These are phyloP conservation scores for Monilinia polystroma DNA, from an alignment of 2,329 filamentous ascomycete genomes.

Conservation along the genomic window DNA sequence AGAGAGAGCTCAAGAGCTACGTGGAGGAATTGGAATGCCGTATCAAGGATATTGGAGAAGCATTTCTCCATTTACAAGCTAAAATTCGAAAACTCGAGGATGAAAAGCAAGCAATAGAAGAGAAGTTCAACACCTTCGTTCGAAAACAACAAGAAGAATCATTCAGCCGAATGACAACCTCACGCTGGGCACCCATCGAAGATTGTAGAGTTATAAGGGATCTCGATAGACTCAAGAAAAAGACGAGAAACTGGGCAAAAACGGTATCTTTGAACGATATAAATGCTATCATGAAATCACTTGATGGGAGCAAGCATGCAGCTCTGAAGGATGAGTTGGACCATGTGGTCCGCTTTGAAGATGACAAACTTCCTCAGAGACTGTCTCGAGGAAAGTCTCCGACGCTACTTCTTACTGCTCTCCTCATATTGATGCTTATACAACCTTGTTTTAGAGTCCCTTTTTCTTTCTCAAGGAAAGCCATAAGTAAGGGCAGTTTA, in stretches of 20 bases:
- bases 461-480: conserved; percentile 24
- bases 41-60: background rate
- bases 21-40: background rate
- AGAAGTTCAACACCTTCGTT: conserved; percentile 11
- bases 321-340: conserved; percentile 13
- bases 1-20: background rate
- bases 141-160: conserved; percentile 24
- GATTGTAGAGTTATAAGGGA: conserved; percentile 21
- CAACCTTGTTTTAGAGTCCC: conserved; percentile 21
- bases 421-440: background rate
- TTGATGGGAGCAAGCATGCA: background rate
- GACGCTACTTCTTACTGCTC: conserved; percentile 28
- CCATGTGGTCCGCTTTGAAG: conserved; percentile 11
- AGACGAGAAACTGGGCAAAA: conserved; percentile 23
- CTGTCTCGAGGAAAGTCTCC: conserved; percentile 22
- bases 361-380: conserved; percentile 18
- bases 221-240: conserved; percentile 22
- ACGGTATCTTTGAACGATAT: conserved; percentile 8
- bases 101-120: background rate
- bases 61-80: background rate
- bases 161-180: conserved; percentile 22
- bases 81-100: background rate
- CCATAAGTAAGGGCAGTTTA: too few relatives aligned
- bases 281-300: background rate
- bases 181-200: conserved; percentile 18